A percentile compares a stretch with the other conserved stretches of the same genome.
Conservation (phyloP, 257 asterid genomes). For the Rauvolfia tetraphylla region DNA sequence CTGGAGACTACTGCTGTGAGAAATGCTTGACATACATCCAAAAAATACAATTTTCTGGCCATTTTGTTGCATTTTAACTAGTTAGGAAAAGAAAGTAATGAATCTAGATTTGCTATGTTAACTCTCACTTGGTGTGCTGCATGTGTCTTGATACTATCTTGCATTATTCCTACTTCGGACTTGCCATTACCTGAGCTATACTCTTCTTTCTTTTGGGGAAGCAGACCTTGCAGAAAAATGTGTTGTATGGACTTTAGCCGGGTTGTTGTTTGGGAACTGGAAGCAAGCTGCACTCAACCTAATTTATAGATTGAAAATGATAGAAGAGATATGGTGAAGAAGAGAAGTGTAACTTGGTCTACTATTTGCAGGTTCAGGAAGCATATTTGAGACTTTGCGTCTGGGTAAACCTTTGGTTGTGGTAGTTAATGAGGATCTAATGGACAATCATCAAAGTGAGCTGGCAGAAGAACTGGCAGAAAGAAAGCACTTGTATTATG, state of each 20-base stretch:
- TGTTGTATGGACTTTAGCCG: not conserved
- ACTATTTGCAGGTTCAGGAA: constrained; percentile 73
- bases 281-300: not conserved
- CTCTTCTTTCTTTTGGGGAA: not conserved
- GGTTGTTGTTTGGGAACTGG: not conserved
- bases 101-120: not conserved
- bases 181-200: not conserved
- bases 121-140: not conserved
- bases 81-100: not conserved
- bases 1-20: not conserved
- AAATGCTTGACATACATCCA: not conserved
- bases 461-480: constrained; percentile 92
- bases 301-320: not conserved
- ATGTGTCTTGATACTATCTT: not conserved
- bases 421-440: constrained; percentile 87
- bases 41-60: not conserved
- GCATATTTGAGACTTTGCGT: constrained; percentile 87
- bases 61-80: not conserved
- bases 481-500: constrained; percentile 74
- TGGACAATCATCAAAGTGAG: constrained; percentile 98
- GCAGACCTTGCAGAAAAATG: not conserved
- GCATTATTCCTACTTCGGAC: not conserved
- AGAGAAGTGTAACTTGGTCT: not conserved
- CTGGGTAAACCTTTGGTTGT: constrained; percentile 71
- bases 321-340: not conserved